phyloP scores from a whole-genome alignment of 345 rosid genomes.

The Citrus cavaleriei region DNA sequence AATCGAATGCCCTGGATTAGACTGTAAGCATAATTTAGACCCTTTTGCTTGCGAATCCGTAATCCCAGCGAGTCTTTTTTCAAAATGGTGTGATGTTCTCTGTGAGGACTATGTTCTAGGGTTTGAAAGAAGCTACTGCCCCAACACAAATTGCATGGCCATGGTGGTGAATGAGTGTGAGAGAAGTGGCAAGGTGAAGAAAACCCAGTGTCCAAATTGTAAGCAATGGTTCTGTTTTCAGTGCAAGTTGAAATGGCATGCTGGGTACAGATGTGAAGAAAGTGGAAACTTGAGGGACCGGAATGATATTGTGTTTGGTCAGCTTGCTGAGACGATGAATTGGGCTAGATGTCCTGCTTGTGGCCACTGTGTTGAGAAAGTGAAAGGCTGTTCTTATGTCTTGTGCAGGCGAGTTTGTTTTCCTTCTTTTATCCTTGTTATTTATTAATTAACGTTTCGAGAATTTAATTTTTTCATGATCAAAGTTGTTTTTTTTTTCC shows the following conservation, averaged over 20 bases:
- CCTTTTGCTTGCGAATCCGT: slow-evolving; percentile 21
- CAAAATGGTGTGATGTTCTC: slow-evolving; percentile 30
- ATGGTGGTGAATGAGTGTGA: slow-evolving; percentile 31
- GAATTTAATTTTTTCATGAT: not conserved
- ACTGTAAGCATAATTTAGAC: slow-evolving; percentile 20
- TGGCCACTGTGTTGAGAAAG: slow-evolving; percentile 25
- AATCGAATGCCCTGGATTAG: slow-evolving; percentile 25
- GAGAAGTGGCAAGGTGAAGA: slow-evolving; percentile 15
- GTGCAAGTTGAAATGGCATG: slow-evolving; percentile 32
- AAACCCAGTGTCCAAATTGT: slow-evolving; percentile 25
- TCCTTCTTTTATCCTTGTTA: not conserved
- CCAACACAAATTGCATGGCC: slow-evolving; percentile 22
- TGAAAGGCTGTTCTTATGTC: slow-evolving; percentile 16
- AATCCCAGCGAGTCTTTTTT: slow-evolving; percentile 18
- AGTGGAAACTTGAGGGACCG: slow-evolving; percentile 14
- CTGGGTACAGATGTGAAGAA: slow-evolving; percentile 26
- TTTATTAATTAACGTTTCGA: too few relatives aligned
- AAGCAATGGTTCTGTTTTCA: slow-evolving; percentile 23
- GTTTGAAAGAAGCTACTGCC: slow-evolving; percentile 27
- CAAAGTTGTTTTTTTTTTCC: not conserved
- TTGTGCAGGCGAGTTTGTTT: not conserved
- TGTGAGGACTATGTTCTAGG: slow-evolving; percentile 10
- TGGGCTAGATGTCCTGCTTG: slow-evolving; percentile 32
- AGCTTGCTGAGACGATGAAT: slow-evolving; percentile 19
- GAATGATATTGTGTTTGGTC: slow-evolving; percentile 22